phyloP scores from a whole-genome alignment of 768 basidiomycete genomes.

The Astraeus odoratus region DNA sequence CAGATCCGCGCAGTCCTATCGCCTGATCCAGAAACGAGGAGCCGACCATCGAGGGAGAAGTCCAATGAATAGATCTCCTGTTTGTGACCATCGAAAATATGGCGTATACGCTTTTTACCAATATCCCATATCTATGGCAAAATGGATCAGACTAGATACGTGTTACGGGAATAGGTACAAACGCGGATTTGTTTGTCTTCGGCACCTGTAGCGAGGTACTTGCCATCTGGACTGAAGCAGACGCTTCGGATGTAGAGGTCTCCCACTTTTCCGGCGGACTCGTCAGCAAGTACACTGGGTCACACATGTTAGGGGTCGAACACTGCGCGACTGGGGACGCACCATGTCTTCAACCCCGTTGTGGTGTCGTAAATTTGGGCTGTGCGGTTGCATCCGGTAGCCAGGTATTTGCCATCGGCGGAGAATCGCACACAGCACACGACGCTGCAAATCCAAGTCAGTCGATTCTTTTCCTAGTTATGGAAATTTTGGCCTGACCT shows the following conservation, averaged over 20 bases:
- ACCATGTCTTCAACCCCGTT: constrained; percentile 82
- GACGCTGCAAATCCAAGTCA: constrained; percentile 43
- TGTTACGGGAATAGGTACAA: constrained; percentile 16
- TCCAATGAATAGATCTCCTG: constrained; percentile 94
- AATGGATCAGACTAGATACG: constrained; percentile 6
- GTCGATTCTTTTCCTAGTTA: constrained; percentile 11
- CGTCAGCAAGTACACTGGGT: too few relatives aligned
- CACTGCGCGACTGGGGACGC: constrained; percentile 19
- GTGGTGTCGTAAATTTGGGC: constrained; percentile 94
- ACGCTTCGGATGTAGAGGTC: constrained; percentile 92
- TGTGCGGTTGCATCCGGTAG: constrained; percentile 98
- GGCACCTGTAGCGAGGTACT: constrained; percentile 77
- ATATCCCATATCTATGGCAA: too few relatives aligned
- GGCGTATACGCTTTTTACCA: constrained; percentile 72
- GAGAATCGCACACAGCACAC: constrained; percentile 93
- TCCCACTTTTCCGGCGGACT: constrained; percentile 55
- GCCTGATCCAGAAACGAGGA: constrained; percentile 87
- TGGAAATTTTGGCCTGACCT: too few relatives aligned
- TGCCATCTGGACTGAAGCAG: too few relatives aligned
- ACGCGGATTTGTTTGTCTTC: constrained; percentile 93
- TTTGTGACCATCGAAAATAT: constrained; percentile 80
- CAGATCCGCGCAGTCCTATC: constrained; percentile 66
- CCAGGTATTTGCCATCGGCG: constrained; percentile 86
- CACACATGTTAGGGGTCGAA: constrained; percentile 30
- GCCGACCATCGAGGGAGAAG: constrained; percentile 79